Evolutionary conservation across 1,139 yeast species (phyloP), one percentile per base, ranked within the genome.

Genomic region (Blastobotrys serpentis): DNA sequence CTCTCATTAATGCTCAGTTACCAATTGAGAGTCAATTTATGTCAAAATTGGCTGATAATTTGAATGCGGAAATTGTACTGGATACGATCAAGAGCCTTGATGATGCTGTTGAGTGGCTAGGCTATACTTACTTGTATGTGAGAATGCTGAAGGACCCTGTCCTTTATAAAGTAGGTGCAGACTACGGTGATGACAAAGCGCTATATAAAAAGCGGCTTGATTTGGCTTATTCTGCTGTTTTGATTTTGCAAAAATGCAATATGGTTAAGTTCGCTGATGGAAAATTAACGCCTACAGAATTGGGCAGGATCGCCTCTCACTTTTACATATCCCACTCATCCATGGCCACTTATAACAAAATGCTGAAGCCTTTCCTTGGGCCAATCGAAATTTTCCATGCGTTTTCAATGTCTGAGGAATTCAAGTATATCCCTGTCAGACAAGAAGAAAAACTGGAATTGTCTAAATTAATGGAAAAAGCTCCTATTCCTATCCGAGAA

Each of bases 11-110:
- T 64, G 95, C 90, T 56, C 96, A 90, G 61, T 70, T 90, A 33
- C 96, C 98, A 0, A 90, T 92, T 46, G 98, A 92, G 65, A 87
- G 96, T 1, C 96, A 88, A 62, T 67, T 92, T 52, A 78, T 87
- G 72, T 68, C 82, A 19, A 80, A 76, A 55, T 63, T 92, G 21
- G 82, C 84, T 0, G 97, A 89, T 64, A 77, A 71, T 53, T 59
- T 92, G 43, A 92, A 92, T 67, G 98, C 98, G 0, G 98, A 92
- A 64, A 73, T 92, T 42, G 95, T 82, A 1, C 65, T 80, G 6
- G 96, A 96, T 0, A 74, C 83, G 1, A 76, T 92, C 1, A 70
- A 71, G 29, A 67, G 75, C 1, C 65, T 85, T 41, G 74, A 76
- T 1, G 95, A 86, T 43, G 96, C 87, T 7, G 75, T 83, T 1